Conservation (phyloP, 1,284 basidiomycete genomes). For the Amylostereum chailletii region DNA sequence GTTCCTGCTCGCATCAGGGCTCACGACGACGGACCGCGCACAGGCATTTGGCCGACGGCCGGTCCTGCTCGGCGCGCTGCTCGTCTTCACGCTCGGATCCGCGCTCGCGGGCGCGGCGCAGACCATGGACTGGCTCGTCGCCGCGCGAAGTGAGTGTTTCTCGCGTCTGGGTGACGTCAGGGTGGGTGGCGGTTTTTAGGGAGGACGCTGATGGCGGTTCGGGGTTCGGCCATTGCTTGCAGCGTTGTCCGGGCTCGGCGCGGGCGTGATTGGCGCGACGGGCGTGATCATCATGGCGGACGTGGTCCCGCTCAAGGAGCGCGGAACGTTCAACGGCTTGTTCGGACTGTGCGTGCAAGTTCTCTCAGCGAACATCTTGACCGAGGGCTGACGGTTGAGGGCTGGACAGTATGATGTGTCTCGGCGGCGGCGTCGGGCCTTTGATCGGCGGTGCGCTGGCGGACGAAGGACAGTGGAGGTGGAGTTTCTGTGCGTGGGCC, state of each 20-base stretch:
- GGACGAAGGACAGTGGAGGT: slow-evolving; percentile 5
- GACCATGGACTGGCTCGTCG: slow-evolving; percentile 1
- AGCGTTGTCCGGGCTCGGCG: slow-evolving; percentile 3
- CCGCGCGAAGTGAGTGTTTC: slow-evolving; percentile 1
- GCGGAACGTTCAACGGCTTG: slow-evolving; percentile 1
- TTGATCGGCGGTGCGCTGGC: slow-evolving; percentile 5
- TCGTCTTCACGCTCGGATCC: slow-evolving; percentile 1
- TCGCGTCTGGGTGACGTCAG: neutral
- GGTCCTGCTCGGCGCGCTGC: neutral
- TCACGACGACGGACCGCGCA: neutral
- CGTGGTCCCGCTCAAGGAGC: slow-evolving; percentile 1
- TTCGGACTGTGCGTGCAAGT: neutral
- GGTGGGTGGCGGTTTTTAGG: too few relatives aligned
- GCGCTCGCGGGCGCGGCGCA: slow-evolving; percentile 1
- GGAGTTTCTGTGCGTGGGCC: slow-evolving; percentile 4
- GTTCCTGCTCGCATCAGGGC: too few relatives aligned
- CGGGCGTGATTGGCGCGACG: neutral
- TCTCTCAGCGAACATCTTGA: neutral
- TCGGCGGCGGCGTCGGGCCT: neutral
- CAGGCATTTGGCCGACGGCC: slow-evolving; percentile 2
- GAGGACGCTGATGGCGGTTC: too few relatives aligned
- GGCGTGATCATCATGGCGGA: slow-evolving; percentile 3
- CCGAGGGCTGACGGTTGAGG: neutral
- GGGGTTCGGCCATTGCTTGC: neutral
- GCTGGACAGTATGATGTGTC: neutral